Evolutionary conservation across 768 basidiomycete species (phyloP), one percentile per base, ranked within the genome.

Genomic region (Russula ochroleuca): DNA sequence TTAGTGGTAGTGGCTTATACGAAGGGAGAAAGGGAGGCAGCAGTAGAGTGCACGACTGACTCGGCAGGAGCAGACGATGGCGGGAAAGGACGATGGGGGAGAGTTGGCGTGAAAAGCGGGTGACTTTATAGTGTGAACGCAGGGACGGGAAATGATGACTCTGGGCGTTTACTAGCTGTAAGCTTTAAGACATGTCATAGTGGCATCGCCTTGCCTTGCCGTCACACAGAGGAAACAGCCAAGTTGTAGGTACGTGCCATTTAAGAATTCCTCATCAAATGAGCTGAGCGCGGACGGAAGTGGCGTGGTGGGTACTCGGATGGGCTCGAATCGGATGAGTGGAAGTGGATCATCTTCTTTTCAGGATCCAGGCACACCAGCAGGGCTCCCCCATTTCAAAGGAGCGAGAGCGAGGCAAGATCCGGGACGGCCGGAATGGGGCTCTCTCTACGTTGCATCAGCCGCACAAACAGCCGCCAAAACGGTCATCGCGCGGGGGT

Each of bases 41-140:
- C 21, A 25, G 19, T 15, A 21, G 28, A 38, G 49, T 41, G 51
- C 41, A 31, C 19, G 49, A 38, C 9, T 43, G 31, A 37, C 23
- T 51, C 31, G 38, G 54, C 38, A 41, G n/a, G 45, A 54, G 47
- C 31, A 56, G 53, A 21, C 23, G 54, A 31, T 19, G 41, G 49
- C n/a, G 25, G 52, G 38, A 47, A n/a, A 31, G 28, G 21, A 50
- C 23, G 2, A 33, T 54, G 48, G 21, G 40, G 40, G 53, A 50
- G 53, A 14, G 17, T 14, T 10, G n/a, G 48, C 1, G 58, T 50
- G 38, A 56, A 61, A 13, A 53, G 25, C 38, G 62, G 9, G 50
- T 23, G 57, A 33, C 57, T 63, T 59, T 63, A 63, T 63, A 63
- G 40, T 49, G 48, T 49, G 48, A 15, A 54, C 35, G 41, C 21